A percentile compares a stretch with the other conserved stretches of the same genome.
Conservation (phyloP, 306 rosid genomes). For the Gillenia trifoliata region DNA sequence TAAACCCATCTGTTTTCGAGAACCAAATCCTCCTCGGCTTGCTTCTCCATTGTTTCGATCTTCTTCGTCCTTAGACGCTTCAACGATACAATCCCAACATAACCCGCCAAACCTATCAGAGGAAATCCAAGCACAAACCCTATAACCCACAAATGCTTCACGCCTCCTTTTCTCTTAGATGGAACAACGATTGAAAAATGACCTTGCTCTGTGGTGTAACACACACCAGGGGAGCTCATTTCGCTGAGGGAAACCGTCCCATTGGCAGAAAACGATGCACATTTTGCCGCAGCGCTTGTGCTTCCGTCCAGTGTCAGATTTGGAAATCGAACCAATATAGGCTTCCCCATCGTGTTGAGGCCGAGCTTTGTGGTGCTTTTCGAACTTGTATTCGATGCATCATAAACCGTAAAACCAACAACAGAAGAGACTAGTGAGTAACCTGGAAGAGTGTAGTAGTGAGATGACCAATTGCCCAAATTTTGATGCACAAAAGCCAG, state of each 20-base stretch:
- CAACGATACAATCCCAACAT: slow-evolving; percentile 38
- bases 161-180: slow-evolving; percentile 26
- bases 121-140: slow-evolving; percentile 50
- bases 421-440: slow-evolving; percentile 61
- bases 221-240: slow-evolving; percentile 43
- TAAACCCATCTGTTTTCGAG: slow-evolving; percentile 72
- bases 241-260: slow-evolving; percentile 46
- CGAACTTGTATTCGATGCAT: slow-evolving; percentile 56
- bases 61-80: slow-evolving; percentile 47
- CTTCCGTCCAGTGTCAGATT: slow-evolving; percentile 20
- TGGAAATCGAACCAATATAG: slow-evolving; percentile 49
- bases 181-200: slow-evolving; percentile 60
- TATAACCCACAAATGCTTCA: slow-evolving; percentile 49
- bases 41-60: slow-evolving; percentile 65
- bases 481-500: slow-evolving; percentile 65
- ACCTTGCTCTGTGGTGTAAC: slow-evolving; percentile 52
- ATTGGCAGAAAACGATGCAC: slow-evolving; percentile 46
- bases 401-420: slow-evolving; percentile 73
- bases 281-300: slow-evolving; percentile 33
- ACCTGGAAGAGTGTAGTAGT: slow-evolving; percentile 48
- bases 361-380: slow-evolving; percentile 37
- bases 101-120: slow-evolving; percentile 31
- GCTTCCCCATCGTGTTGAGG: slow-evolving; percentile 54
- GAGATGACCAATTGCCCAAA: slow-evolving; percentile 71
- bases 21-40: slow-evolving; percentile 60